Evolutionary conservation across 108 stramenopile genomes (phyloP), one percentile per base, ranked within the genome.

Genomic region (Skeletonema costatum): DNA sequence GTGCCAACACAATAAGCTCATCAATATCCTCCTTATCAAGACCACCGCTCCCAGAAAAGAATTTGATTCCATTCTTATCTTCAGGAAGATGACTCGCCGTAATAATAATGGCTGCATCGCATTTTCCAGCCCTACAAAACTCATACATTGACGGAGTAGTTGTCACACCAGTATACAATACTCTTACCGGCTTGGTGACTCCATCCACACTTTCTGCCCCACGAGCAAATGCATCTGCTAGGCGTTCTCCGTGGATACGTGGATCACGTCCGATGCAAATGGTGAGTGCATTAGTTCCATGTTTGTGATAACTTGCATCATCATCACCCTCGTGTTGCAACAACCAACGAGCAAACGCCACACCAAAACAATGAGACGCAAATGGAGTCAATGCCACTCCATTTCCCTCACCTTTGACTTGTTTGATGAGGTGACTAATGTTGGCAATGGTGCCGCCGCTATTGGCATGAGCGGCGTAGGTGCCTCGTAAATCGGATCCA

Each of bases 31-130:
- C 25, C 38, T 82, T 84, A 21, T 75, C 62, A 13, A 86, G 68
- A 1, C 85, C 87, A 2, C 85, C 86, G 3, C 82, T 61, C 50
- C 60, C 50, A 16, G 73, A 60, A 73, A 92, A 95, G 75, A 95
- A 89, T 73, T 95, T 95, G 51, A 95, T 61, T 41, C 94, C 94
- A 81, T 95, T 95, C 32, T 84, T 82, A 75, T 95, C 94, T 31
- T 65, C 81, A 1, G 94, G 94, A 17, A 95, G 76, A 77, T 95
- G 94, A 13, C 83, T 85, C 12, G 94, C 94, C 9, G 94, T 95
- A 16, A 92, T 83, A 87, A 94, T 94, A 41, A 88, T 89, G 21
- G 84, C 89, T 69, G 88, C 93, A 71, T 90, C 81, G 64, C 89
- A 90, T 21, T 81, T 75, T 0, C 63, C 74, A 38, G 89, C 64